Evolutionary conservation across 2,329 filamentous ascomycete species (phyloP), one percentile per base, ranked within the genome.

Genomic region (Didymella lethalis): DNA sequence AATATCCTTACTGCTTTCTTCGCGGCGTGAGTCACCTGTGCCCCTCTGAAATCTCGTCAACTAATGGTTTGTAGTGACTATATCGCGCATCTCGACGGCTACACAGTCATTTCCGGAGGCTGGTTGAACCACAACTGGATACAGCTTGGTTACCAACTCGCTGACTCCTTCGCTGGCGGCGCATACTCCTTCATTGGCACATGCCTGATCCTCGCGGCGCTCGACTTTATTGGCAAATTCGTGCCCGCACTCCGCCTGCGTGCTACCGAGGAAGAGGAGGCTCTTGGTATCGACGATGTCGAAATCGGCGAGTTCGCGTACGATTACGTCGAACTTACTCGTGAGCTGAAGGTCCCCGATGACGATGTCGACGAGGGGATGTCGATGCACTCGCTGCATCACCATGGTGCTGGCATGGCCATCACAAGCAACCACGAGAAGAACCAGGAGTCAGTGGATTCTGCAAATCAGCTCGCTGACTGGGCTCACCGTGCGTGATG

Each of bases 301-400:
- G 92, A 97, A 78, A 91, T 96, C 71, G 93, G 93, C 75, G 93
- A 96, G 80, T 96, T 95, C 75, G 93, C 92, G 81, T 96, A 96
- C 76, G 93, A 96, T 77, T 96, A 96, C 69, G 91, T 96, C 65
- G 92, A 96, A 82, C 82, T 95, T 64, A 89, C 86, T 20, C 83
- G 91, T 62, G 89, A 93, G 68, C 86, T 93, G 47, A 80, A 72
- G 59, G 54, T 69, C 38, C 62, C 68, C 8, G 64, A 66, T 25
- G 76, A 84, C 54, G 80, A 81, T 14, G 72, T 73, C 32, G 71
- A 75, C 32, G 73, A 75, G 51, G 75, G 74, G 50, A 67, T 75
- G 59, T 76, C 74, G 7, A 71, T 70, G 14, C 71, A 75, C 50
- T 73, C 74, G 3, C 64, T 75, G 28, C 66, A 74, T 29, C 61